phyloP scores from a whole-genome alignment of 345 rosid species.

The Salix arbutifolia region DNA sequence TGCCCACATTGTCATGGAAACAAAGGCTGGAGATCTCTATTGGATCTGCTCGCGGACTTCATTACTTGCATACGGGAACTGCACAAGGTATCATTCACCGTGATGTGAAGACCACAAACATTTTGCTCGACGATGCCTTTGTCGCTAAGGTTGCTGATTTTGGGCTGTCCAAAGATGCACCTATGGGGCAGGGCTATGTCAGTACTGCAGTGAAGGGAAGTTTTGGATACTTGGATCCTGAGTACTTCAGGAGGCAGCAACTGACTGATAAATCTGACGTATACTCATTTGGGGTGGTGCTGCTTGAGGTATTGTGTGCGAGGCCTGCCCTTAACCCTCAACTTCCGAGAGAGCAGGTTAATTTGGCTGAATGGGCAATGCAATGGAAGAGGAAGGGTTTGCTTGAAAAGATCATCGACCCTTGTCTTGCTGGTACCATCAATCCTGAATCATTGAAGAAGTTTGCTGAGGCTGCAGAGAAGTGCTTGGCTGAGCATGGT shows the following conservation, averaged over 20 bases:
- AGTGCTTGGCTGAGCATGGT: conserved; percentile 52
- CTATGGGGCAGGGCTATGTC: conserved; percentile 67
- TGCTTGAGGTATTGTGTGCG: conserved; percentile 58
- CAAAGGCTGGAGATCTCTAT: conserved; percentile 72
- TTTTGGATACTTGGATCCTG: conserved; percentile 60
- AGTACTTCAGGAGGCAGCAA: conserved; percentile 64
- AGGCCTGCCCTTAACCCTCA: conserved; percentile 61
- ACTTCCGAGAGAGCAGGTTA: conserved; percentile 64
- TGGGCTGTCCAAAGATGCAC: conserved; percentile 73
- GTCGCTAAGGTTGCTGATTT: conserved; percentile 84
- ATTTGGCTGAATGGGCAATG: conserved; percentile 71
- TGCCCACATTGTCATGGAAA: conserved; percentile 67
- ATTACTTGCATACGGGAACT: conserved; percentile 82
- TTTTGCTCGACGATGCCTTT: conserved; percentile 65
- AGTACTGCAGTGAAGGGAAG: conserved; percentile 61
- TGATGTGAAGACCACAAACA: conserved; percentile 78
- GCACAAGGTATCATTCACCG: conserved; percentile 89
- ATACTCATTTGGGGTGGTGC: conserved; percentile 67
- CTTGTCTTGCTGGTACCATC: conserved; percentile 39
- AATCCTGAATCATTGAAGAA: conserved; percentile 61
- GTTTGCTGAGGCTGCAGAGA: conserved; percentile 56
- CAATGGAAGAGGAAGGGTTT: conserved; percentile 46
- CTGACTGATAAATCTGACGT: conserved; percentile 61
- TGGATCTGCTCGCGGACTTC: conserved; percentile 79
- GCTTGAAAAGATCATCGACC: conserved; percentile 48